Evolutionary conservation across 805 yeast genomes (phyloP), one percentile per base, ranked within the genome.

Genomic region (Spencermartinsiella europaea): DNA sequence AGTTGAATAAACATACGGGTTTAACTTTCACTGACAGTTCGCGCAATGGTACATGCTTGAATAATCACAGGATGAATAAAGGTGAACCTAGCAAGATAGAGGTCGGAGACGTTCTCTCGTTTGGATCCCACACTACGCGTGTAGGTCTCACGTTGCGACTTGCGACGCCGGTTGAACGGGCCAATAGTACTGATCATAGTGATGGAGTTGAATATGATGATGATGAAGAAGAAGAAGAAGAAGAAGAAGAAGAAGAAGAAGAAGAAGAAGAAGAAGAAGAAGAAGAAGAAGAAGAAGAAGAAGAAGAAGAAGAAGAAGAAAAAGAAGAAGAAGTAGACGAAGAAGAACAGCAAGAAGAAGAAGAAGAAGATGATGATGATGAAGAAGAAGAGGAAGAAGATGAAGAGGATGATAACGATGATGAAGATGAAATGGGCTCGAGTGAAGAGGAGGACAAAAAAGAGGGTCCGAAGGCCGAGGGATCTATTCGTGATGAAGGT

Each of bases 341-440:
- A n/a, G n/a, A n/a, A n/a, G 39, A 35, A 35, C n/a, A 19, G n/a
- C 19, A 35, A 35, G 20, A 35, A 12, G 39, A n/a, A 35, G 12
- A 16, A 12, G 39, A 35, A 35, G 20, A 35, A 12, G 39, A 35
- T 14, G 20, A n/a, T n/a, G n/a, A n/a, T n/a, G n/a, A 35, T 10
- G 39, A n/a, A 35, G 39, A 35, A 12, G 39, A 35, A 35, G 39
- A 35, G n/a, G n/a, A n/a, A n/a, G n/a, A n/a, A n/a, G n/a, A n/a
- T n/a, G n/a, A n/a, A n/a, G n/a, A n/a, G n/a, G n/a, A 19, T 14
- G 34, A 28, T 14, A 28, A 28, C n/a, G 34, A 28, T 28, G 14
- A 14, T 28, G 34, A 28, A 28, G 31, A 25, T 34, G 37, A 15
- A 8, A n/a, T 5, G 37, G 20, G n/a, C 20, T 17, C 37, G 20